Percentiles rank a stretch among this genome's conserved stretches.
Conservation (phyloP, 352 stramenopile genomes). For the Plasmopara viticola region DNA sequence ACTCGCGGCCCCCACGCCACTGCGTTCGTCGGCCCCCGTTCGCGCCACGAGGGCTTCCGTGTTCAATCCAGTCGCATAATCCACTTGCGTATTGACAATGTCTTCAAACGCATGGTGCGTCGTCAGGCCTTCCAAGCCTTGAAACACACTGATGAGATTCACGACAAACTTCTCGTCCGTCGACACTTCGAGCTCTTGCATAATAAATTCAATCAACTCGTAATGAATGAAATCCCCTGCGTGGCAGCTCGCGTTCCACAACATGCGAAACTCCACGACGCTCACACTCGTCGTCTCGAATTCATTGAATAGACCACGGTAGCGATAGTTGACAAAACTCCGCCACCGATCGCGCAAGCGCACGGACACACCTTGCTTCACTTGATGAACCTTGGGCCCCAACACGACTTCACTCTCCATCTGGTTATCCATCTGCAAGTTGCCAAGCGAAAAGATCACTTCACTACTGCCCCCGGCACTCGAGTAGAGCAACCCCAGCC, state of each 20-base stretch:
- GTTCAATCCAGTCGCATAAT: slow-evolving; percentile 36
- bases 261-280: slow-evolving; percentile 81
- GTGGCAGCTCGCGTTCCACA: slow-evolving; percentile 78
- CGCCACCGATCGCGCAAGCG: slow-evolving; percentile 77
- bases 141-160: slow-evolving; percentile 86
- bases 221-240: slow-evolving; percentile 80
- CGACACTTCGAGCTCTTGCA: slow-evolving; percentile 85
- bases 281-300: slow-evolving; percentile 59
- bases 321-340: slow-evolving; percentile 79
- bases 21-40: slow-evolving; percentile 17
- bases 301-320: slow-evolving; percentile 77
- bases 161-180: slow-evolving; percentile 89
- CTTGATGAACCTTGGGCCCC: slow-evolving; percentile 69
- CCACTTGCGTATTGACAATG: slow-evolving; percentile 69
- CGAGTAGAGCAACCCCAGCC: slow-evolving; percentile 70
- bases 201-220: slow-evolving; percentile 78
- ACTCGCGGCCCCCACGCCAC: slow-evolving; percentile 7
- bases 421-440: slow-evolving; percentile 88
- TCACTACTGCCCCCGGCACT: slow-evolving; percentile 75
- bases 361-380: slow-evolving; percentile 83
- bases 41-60: slow-evolving; percentile 19
- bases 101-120: slow-evolving; percentile 75
- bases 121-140: slow-evolving; percentile 69
- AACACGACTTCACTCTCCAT: slow-evolving; percentile 84
- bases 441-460: slow-evolving; percentile 73